Conservation (phyloP, 345 rosid genomes). For the Diplotaxis tenuifolia region DNA sequence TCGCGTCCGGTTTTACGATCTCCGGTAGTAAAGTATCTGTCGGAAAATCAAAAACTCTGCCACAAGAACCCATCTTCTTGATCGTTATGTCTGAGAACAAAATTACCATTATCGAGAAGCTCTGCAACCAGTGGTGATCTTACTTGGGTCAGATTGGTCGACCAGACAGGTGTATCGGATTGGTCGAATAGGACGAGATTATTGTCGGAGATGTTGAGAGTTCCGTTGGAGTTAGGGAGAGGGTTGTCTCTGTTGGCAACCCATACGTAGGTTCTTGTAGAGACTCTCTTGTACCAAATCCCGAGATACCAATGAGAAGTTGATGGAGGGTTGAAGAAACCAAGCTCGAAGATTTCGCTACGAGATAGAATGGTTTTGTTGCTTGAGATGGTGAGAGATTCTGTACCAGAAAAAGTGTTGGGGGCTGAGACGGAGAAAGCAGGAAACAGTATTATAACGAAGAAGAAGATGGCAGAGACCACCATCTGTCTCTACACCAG, state of each 20-base stretch:
- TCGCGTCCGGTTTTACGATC: neutral
- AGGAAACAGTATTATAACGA: neutral
- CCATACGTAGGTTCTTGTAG: neutral
- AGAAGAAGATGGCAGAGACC: too few species aligned
- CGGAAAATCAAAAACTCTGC: neutral
- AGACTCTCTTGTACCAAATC: neutral
- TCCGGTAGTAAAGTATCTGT: neutral
- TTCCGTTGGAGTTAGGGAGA: neutral
- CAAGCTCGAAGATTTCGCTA: neutral
- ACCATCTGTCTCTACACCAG: too few species aligned
- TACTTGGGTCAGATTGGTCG: neutral
- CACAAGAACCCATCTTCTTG: neutral
- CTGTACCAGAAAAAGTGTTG: neutral
- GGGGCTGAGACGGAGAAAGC: neutral
- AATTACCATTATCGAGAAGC: neutral
- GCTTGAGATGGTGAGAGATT: neutral
- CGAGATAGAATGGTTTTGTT: neutral
- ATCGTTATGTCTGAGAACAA: neutral
- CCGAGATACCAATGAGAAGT: neutral
- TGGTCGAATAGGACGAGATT: neutral
- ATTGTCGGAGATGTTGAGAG: neutral
- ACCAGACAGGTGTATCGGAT: neutral
- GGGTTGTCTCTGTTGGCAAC: neutral
- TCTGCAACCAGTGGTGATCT: neutral
- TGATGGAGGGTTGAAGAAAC: neutral